These are phyloP conservation scores for Fragaria ananassa DNA, from an alignment of 306 rosid genomes.

Conservation along the genomic window DNA sequence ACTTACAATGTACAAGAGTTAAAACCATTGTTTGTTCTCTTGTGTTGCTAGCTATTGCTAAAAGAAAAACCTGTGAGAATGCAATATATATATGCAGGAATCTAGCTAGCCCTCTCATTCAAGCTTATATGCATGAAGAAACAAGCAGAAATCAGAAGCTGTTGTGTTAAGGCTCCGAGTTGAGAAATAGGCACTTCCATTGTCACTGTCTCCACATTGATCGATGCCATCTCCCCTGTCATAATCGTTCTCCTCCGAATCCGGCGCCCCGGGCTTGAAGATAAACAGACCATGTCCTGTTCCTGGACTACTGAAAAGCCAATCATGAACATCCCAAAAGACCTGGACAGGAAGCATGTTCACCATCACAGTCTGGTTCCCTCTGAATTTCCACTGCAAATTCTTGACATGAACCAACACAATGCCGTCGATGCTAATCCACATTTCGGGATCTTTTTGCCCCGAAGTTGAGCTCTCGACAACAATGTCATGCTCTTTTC, in stretches of 20 bases:
- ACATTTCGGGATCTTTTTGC: slow-evolving; percentile 74
- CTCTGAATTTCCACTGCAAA: slow-evolving; percentile 87
- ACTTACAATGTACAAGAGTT: neutral
- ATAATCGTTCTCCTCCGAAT: slow-evolving; percentile 52
- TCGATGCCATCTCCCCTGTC: slow-evolving; percentile 41
- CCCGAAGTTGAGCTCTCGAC: slow-evolving; percentile 69
- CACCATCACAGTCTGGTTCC: slow-evolving; percentile 68
- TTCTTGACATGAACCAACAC: slow-evolving; percentile 76
- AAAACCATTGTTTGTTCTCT: neutral
- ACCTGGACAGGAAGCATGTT: slow-evolving; percentile 67
- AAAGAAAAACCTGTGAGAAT: neutral
- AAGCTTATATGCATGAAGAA: slow-evolving; percentile 64
- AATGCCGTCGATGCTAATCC: slow-evolving; percentile 89
- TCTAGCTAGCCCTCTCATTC: slow-evolving; percentile 30
- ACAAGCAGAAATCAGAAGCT: slow-evolving; percentile 50
- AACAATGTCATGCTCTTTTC: slow-evolving; percentile 62
- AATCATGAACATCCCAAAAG: slow-evolving; percentile 81
- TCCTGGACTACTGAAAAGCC: slow-evolving; percentile 63
- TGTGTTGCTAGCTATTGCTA: slow-evolving; percentile 6
- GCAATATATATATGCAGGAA: neutral
- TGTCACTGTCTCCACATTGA: slow-evolving; percentile 52
- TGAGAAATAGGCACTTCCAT: slow-evolving; percentile 61
- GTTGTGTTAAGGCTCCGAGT: slow-evolving; percentile 29
- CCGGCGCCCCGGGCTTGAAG: slow-evolving; percentile 65
- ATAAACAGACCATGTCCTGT: slow-evolving; percentile 73